Base-by-base conservation (phyloP, 163 green algal genomes). In the Coccomyxa subellipsoidea region DNA sequence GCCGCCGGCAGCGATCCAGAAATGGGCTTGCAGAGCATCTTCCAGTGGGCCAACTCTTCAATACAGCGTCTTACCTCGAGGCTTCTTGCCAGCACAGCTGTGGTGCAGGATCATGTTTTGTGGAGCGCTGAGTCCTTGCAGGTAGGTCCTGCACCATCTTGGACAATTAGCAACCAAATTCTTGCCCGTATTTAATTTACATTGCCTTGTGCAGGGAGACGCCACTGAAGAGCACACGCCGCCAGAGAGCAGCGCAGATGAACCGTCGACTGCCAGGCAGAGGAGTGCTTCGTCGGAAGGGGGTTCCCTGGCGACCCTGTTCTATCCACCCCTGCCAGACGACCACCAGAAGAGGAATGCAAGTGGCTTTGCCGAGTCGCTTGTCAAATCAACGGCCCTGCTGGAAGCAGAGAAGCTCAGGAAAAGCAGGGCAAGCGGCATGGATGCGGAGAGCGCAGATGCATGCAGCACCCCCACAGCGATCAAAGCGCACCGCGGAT, bases 11-110 rank as follows among this genome's bases (percentile, higher is more conserved):
- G 6, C 66, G 32, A 34, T 23, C 66, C 27, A 34, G 66, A 73
- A 73, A 36, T 23, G 1, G n/a, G 66, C 66, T n/a, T 73, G 66
- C 66, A 73, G 2, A 73, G 37, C 47, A n/a, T 81, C 2, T 31
- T 76, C 29, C 47, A 75, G 77, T 81, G 77, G 47, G 77, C 53
- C 29, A 31, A 47, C 47, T 81, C 77, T n/a, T 81, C 77, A 10
- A 12, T 73, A 32, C 31, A 76, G 32, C 54, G 35, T 37, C 35
- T 80, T 4, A 38, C 75, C 4, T 54, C 35, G 18, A 66, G 8
- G 37, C 37, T 80, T 36, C 66, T 73, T 12, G 27, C 18, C 66
- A 73, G 66, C n/a, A 18, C 47, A 59, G 47, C 47, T 59, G 47
- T 59, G 15, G 15, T 8, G 23, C 4, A 59, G 47, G 47, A 59